Conservation (phyloP, 345 rosid species). For the Euphorbia tirucalli region DNA sequence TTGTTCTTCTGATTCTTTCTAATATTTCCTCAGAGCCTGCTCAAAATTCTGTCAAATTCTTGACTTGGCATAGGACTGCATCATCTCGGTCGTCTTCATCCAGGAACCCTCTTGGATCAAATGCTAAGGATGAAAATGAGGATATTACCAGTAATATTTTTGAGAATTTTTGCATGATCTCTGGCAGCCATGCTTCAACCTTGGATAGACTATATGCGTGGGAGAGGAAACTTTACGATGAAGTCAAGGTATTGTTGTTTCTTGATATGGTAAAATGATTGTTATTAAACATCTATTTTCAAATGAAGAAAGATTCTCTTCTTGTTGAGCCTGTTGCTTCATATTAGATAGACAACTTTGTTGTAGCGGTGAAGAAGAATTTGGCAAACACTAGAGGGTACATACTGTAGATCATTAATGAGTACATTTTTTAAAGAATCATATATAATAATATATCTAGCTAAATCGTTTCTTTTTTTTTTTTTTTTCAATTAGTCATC, state of each 20-base stretch:
- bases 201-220: conserved; percentile 91
- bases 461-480: too few species aligned
- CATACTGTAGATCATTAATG: too few species aligned
- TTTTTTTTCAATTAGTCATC: too few species aligned
- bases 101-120: conserved; percentile 59
- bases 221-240: conserved; percentile 97
- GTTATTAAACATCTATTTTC: not conserved
- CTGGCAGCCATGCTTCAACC: conserved; percentile 95
- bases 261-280: not conserved
- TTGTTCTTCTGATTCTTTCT: conserved; percentile 24
- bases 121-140: conserved; percentile 57
- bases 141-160: conserved; percentile 57
- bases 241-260: conserved; percentile 73
- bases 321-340: not conserved
- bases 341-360: too few species aligned
- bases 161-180: conserved; percentile 73
- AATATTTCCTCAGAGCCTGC: conserved; percentile 56
- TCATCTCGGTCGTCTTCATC: conserved; percentile 83
- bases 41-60: conserved; percentile 56
- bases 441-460: too few species aligned
- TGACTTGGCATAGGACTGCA: conserved; percentile 92
- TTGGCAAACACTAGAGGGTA: too few species aligned
- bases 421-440: too few species aligned
- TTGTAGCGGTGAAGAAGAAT: too few species aligned
- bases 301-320: not conserved